Evolutionary conservation across 78 protist genomes (phyloP).

Genomic region (Cavenderia fasciculata): DNA sequence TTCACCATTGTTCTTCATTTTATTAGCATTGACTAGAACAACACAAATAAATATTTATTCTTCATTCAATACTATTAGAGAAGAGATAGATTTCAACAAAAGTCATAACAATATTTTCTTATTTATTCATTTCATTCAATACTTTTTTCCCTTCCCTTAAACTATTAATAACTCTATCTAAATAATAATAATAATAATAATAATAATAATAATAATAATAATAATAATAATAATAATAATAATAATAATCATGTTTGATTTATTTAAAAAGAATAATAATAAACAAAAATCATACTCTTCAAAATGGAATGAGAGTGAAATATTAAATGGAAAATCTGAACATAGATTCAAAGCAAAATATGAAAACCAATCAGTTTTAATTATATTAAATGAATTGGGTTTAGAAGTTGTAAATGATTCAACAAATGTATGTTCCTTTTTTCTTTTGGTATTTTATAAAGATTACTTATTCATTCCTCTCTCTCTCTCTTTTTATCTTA

Average conservation of each 20-base stretch:
- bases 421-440: too few species aligned
- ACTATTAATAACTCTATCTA: neutral
- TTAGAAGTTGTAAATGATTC: too few species aligned
- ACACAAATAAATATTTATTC: neutral
- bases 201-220: slow-evolving; percentile 8
- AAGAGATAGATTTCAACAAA: neutral
- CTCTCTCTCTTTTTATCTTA: too few species aligned
- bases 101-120: neutral
- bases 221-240: neutral
- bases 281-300: slow-evolving; percentile 39
- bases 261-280: slow-evolving; percentile 8
- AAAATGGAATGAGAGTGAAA: neutral
- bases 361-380: too few species aligned
- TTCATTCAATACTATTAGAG: neutral
- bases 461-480: too few species aligned
- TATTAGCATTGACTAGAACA: neutral
- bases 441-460: too few species aligned
- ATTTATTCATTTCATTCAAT: neutral
- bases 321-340: too few species aligned
- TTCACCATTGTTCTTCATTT: neutral
- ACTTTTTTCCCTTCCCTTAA: neutral
- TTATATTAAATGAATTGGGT: too few species aligned
- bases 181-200: slow-evolving; percentile 9
- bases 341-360: too few species aligned
- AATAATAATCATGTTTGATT: neutral